phyloP scores from a whole-genome alignment of 1,139 yeast genomes.

The Hemisphaericaspora xylofermentans region DNA sequence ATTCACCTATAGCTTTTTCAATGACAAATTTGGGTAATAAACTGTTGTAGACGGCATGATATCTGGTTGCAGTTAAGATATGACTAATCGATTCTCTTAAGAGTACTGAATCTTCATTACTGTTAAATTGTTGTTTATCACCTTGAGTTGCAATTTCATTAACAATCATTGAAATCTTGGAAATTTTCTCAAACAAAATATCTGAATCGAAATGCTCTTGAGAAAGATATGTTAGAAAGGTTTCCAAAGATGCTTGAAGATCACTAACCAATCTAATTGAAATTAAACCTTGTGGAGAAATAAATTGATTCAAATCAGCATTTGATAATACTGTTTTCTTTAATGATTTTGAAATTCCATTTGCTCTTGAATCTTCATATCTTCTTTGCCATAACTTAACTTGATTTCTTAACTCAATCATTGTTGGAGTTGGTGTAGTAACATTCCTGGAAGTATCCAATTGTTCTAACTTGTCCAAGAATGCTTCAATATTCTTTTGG shows the following conservation, averaged over 20 bases:
- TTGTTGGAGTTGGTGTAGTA: conserved; percentile 16
- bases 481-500: conserved; percentile 22
- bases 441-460: conserved; percentile 24
- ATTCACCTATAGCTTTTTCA: conserved; percentile 76
- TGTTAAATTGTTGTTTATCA: conserved; percentile 32
- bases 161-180: conserved; percentile 51
- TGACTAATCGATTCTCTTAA: conserved; percentile 74
- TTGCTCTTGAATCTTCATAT: conserved; percentile 42
- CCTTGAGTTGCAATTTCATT: conserved; percentile 49
- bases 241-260: conserved; percentile 48
- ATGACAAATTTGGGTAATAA: conserved; percentile 71
- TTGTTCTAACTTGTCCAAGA: conserved; percentile 31
- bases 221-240: conserved; percentile 38
- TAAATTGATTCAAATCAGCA: conserved; percentile 30
- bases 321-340: conserved; percentile 16
- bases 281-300: conserved; percentile 44
- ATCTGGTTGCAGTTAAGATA: conserved; percentile 76
- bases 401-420: conserved; percentile 29
- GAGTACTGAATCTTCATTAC: conserved; percentile 37
- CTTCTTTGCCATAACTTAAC: conserved; percentile 46
- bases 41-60: conserved; percentile 62
- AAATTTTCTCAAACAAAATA: conserved; percentile 52
- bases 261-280: conserved; percentile 45
- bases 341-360: conserved; percentile 24
- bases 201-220: conserved; percentile 37